Conservation (phyloP, 2,329 filamentous ascomycete species). For the Coniella vitis region DNA sequence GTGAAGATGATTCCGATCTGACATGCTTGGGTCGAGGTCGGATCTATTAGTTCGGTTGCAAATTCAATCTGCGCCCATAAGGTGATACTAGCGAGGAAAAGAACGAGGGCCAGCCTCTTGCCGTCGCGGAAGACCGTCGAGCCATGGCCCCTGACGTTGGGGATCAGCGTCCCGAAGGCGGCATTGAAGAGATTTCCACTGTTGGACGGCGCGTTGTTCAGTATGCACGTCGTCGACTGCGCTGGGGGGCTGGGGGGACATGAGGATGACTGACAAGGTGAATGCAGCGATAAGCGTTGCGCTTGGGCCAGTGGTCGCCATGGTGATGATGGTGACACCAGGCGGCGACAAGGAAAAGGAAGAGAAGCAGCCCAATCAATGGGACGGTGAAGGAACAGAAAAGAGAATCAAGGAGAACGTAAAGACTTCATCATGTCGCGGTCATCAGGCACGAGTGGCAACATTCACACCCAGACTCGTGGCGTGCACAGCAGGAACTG, state of each 20-base stretch:
- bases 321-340: conserved; percentile 34
- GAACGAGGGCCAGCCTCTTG: conserved; percentile 57
- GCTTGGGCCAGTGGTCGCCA: conserved; percentile 38
- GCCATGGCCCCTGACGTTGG: conserved; percentile 40
- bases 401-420: conserved; percentile 24
- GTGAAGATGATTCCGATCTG: conserved; percentile 46
- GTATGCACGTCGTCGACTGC: neutral
- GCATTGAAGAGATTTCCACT: conserved; percentile 50
- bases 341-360: conserved; percentile 23
- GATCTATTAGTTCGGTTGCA: conserved; percentile 40
- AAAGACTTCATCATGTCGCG: conserved; percentile 21
- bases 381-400: conserved; percentile 30
- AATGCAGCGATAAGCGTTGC: conserved; percentile 49
- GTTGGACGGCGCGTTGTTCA: conserved; percentile 12
- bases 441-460: conserved; percentile 15
- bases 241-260: neutral
- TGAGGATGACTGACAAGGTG: conserved; percentile 39
- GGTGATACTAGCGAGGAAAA: conserved; percentile 43
- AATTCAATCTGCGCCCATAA: conserved; percentile 50
- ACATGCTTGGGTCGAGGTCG: conserved; percentile 37
- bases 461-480: conserved; percentile 19
- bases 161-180: conserved; percentile 39
- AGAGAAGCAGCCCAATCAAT: conserved; percentile 39
- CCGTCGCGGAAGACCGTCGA: conserved; percentile 46
- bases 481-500: neutral